Base-by-base conservation (phyloP, 345 rosid genomes). In the Sisymbrium irio region DNA sequence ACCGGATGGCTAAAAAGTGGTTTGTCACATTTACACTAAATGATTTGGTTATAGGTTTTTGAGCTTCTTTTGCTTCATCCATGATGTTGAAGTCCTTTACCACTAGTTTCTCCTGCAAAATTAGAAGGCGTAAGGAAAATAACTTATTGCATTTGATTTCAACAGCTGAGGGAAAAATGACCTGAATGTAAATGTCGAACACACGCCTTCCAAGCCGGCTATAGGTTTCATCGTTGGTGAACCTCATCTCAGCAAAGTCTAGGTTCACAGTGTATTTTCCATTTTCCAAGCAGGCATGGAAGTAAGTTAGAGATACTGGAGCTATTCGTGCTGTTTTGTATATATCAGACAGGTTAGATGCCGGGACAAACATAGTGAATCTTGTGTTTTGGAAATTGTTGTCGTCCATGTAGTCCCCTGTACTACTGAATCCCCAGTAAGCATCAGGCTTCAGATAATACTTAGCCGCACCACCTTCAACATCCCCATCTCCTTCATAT, bases 371-470 rank as follows among this genome's bases (percentile, higher is more conserved):
- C 37, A 62, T 39, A 28, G 75, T 66, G 61, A 72, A 82, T 67
- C 81, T 82, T 33, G 53, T 82, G 61, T 85, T 77, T 63, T 71
- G 85, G 74, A 25, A 74, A 67, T 85, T 85, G 40, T 81, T 4
- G 50, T 88, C 89, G 79, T 90, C 96, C 87, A 81, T 72, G 78
- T 69, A 90, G 79, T 90, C 88, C 35, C 96, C 91, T 33, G 83
- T 84, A 81, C 85, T 90, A 66, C 89, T 86, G 58, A 86, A 84
- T 45, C 93, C 96, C 96, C 91, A 90, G 51, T 76, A 35, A 66
- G 44, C 22, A 17, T 65, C 28, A 27, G 63, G 81, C 20, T 77
- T 61, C 35, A 77, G 5, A 82, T 18, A 79, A 81, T 78, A 82
- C 47, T 71, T 80, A 37, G 91, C 89, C 55, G 82, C 62, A 74